These are phyloP conservation scores for Ogataea siamensis DNA, from an alignment of 805 yeast species.

Conservation along the genomic window DNA sequence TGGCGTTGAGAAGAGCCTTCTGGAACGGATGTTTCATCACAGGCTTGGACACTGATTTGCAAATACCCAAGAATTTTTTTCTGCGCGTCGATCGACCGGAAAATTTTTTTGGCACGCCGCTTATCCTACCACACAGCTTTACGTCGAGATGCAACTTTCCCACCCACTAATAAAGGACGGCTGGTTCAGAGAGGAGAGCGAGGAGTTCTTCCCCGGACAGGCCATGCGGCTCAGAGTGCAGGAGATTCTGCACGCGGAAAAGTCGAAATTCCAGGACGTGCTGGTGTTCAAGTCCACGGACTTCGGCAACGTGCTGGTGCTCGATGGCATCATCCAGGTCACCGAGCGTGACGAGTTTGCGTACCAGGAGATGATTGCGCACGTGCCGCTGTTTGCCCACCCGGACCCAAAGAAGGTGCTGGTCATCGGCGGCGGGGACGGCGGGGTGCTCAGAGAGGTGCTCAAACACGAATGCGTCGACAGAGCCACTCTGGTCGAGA, in stretches of 20 bases:
- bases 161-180: slow-evolving; percentile 57
- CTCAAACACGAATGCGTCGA: slow-evolving; percentile 63
- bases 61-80: slow-evolving; percentile 5
- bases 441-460: slow-evolving; percentile 88
- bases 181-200: slow-evolving; percentile 81
- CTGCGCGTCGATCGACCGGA: slow-evolving; percentile 14
- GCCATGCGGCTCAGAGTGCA: slow-evolving; percentile 67
- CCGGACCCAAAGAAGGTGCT: slow-evolving; percentile 70
- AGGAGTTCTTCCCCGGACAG: slow-evolving; percentile 82
- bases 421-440: slow-evolving; percentile 95
- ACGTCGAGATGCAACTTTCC: slow-evolving; percentile 26
- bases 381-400: slow-evolving; percentile 78
- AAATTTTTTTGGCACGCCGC: slow-evolving; percentile 13
- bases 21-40: slow-evolving; percentile 71
- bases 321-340: slow-evolving; percentile 88
- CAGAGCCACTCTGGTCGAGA: slow-evolving; percentile 77
- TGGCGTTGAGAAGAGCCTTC: slow-evolving; percentile 42
- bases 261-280: slow-evolving; percentile 77
- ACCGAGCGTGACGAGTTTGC: slow-evolving; percentile 93
- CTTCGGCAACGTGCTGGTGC: slow-evolving; percentile 84
- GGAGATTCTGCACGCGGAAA: slow-evolving; percentile 60
- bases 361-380: slow-evolving; percentile 89
- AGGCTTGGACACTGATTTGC: neutral
- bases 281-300: slow-evolving; percentile 70
- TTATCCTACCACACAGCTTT: neutral